Evolutionary conservation across 2,329 filamentous ascomycete species (phyloP).

Genomic region (Endothia cerciana): DNA sequence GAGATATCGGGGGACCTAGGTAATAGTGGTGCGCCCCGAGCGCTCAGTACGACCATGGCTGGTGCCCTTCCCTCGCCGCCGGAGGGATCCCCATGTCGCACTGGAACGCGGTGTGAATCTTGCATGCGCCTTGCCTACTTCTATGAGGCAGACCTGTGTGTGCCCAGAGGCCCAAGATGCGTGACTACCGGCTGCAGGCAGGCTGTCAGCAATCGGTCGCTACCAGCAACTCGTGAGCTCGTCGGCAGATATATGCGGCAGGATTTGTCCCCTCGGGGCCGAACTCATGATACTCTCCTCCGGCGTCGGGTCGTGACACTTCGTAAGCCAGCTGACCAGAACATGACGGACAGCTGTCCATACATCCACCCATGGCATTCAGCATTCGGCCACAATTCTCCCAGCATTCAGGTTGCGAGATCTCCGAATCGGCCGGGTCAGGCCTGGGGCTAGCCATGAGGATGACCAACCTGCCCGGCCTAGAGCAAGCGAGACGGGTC

Average conservation of each 20-base stretch:
- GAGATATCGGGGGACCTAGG: slow-evolving; percentile 8
- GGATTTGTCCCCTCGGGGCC: neutral
- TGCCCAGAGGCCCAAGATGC: neutral
- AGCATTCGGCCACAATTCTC: slow-evolving; percentile 19
- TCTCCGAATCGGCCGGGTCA: slow-evolving; percentile 25
- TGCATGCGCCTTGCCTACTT: slow-evolving; percentile 19
- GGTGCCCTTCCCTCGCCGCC: slow-evolving; percentile 6
- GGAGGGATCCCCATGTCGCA: slow-evolving; percentile 6
- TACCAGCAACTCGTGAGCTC: slow-evolving; percentile 5
- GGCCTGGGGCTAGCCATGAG: slow-evolving; percentile 13
- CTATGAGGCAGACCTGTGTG: neutral
- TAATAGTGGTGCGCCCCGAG: slow-evolving; percentile 11
- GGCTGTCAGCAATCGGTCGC: slow-evolving; percentile 3
- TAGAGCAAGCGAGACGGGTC: slow-evolving; percentile 24
- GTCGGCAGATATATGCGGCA: slow-evolving; percentile 14
- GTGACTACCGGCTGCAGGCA: slow-evolving; percentile 12
- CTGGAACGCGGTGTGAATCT: slow-evolving; percentile 15
- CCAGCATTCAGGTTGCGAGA: slow-evolving; percentile 15
- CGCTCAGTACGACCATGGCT: slow-evolving; percentile 13
- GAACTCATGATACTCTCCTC: neutral
- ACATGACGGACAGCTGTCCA: neutral
- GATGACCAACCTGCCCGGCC: slow-evolving; percentile 16
- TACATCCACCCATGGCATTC: slow-evolving; percentile 11
- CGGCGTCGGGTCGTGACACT: slow-evolving; percentile 1
- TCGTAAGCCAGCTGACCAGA: slow-evolving; percentile 7